Base-by-base conservation (phyloP, 140 eudicot species). In the Bidens hawaiensis region DNA sequence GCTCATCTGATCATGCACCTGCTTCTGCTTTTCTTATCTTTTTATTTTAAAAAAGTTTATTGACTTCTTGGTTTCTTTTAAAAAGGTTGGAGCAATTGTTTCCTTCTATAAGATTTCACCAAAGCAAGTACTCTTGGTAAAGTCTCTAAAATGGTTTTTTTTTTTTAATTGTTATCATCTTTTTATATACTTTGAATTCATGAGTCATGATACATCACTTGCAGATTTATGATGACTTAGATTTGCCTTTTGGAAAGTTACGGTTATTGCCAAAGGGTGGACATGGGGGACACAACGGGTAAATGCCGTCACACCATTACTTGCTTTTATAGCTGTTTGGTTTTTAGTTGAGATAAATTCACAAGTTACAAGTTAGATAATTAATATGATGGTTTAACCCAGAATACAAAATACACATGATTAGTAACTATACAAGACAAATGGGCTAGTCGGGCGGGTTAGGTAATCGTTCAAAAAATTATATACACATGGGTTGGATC, bases 271-370 rank as follows among this genome's bases (percentile, higher is more conserved):
- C 98, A 24, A 91, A 87, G 77, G 99, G 99, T 72, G 99, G 99
- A 61, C 99, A 91, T 24, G 99, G 99, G 53, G 99, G 99, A 67
- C 99, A 91, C 78, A 91, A 91, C 47, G 99, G 99, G 99, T 91
- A 88, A 47, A 24, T 49, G 24, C 9, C 24, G 12, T 61, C 6
- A 2, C 38, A 21, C 25, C 49, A n/a, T 47, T 23, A 21, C 50
- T 50, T 58, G 46, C 65, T 64, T 21, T 66, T 73, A 25, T 38
- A 11, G 12, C 9, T 19, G 43, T 27, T 46, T 27, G n/a, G 10
- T 27, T 57, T 57, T 26, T 16, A 19, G 5, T 57, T 30, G 63
- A 57, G 26, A 9, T 10, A 26, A n/a, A 8, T 19, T 30, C 16
- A 23, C 42, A 55, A 27, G 13, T 27, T 53, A 25, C 60, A 26